Percentiles rank a stretch among this genome's conserved stretches.
phyloP scores from a whole-genome alignment of 495 filamentous ascomycete genomes.

The Neurospora sp. region DNA sequence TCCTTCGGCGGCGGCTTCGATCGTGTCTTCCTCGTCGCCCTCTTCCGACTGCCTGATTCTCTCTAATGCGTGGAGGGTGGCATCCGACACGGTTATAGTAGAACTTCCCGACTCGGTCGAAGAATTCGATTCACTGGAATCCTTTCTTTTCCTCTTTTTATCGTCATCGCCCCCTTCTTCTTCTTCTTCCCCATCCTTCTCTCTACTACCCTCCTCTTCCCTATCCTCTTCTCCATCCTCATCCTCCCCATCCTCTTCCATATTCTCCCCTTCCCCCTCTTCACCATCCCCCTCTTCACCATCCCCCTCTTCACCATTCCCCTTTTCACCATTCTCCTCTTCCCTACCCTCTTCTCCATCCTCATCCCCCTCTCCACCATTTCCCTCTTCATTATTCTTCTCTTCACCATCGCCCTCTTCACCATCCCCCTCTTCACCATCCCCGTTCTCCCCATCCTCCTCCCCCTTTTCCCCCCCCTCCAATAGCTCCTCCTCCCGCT shows the following conservation, averaged over 20 bases:
- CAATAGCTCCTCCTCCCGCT: too few relatives aligned
- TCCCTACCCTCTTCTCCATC: too few relatives aligned
- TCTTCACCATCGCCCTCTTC: too few relatives aligned
- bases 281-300: too few relatives aligned
- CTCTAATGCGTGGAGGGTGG: background rate
- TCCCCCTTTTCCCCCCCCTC: background rate
- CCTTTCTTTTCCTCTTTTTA: background rate
- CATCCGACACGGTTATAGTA: background rate
- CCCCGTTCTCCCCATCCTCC: background rate
- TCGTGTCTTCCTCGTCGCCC: background rate
- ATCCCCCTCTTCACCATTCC: too few relatives aligned
- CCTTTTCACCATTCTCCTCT: too few relatives aligned
- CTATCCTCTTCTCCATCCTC: too few relatives aligned
- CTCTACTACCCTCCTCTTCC: background rate
- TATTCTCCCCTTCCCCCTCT: too few relatives aligned
- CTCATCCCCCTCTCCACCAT: background rate
- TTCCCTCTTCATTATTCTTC: too few relatives aligned
- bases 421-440: too few relatives aligned
- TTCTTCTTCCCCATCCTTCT: background rate
- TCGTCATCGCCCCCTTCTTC: background rate
- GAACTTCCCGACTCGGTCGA: background rate
- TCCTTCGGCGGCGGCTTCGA: background rate
- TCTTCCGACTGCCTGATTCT: background rate
- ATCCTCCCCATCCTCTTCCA: background rate
- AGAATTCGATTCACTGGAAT: background rate